These are phyloP conservation scores for Pestalotiopsis sp. DNA, from an alignment of 2,329 filamentous ascomycete genomes.

Conservation along the genomic window DNA sequence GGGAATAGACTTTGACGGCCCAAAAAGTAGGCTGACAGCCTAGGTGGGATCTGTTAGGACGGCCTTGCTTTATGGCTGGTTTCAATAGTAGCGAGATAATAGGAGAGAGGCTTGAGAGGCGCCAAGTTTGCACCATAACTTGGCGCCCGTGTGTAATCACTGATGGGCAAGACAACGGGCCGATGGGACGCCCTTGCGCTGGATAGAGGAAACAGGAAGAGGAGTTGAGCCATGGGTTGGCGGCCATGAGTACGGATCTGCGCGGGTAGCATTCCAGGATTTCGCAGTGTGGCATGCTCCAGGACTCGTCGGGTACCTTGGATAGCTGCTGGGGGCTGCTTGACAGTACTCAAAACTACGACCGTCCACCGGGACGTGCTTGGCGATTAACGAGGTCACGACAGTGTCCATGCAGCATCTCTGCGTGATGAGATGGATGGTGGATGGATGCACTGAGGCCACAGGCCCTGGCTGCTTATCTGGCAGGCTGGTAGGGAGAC, in stretches of 20 bases:
- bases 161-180: conserved; percentile 5
- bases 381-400: neutral
- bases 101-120: neutral
- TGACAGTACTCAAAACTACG: neutral
- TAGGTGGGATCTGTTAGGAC: neutral
- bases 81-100: neutral
- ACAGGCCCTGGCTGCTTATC: conserved; percentile 7
- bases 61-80: neutral
- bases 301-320: too few species aligned
- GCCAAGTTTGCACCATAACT: conserved; percentile 6
- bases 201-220: neutral
- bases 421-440: neutral
- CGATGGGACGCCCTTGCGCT: conserved; percentile 8
- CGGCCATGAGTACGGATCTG: conserved; percentile 1
- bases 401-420: neutral
- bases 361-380: neutral
- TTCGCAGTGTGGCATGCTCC: neutral
- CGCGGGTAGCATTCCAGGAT: neutral
- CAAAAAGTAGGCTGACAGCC: neutral
- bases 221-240: neutral
- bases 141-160: neutral
- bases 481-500: neutral
- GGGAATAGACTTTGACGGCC: neutral
- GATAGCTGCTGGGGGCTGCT: neutral
- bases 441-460: neutral